Evolutionary conservation across 179 eudicot genomes (phyloP), one percentile per base, ranked within the genome.

Genomic region (Nepenthes alata): DNA sequence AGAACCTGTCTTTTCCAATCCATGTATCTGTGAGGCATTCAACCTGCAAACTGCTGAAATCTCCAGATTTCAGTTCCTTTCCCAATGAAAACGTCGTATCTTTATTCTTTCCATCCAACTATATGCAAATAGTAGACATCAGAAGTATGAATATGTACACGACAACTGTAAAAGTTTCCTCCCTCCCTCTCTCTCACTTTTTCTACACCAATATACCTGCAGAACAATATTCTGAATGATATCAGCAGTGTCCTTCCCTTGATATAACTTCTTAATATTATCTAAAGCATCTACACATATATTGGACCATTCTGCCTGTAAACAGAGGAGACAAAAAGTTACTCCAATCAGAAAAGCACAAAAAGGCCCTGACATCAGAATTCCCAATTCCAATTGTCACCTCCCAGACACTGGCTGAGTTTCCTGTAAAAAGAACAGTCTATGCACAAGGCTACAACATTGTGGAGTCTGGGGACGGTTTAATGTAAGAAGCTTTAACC

Each of bases 21-120:
- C 91, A 91, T 60, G 95, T 83, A 78, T 91, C 98, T 2, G 96
- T 91, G 60, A 91, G 88, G 73, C 96, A 91, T 66, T 91, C 98
- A 62, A 81, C 80, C 78, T 84, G 91, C 66, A 84, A 69, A 61
- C 86, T 84, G 66, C 75, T 76, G 53, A 89, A 72, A 60, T 89
- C 83, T 63, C 86, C 89, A 78, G 86, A 73, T 74, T 91, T 89
- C 41, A 91, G 71, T 70, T 70, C 89, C 74, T 83, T 84, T 55
- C 69, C 77, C 71, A 77, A 69, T 39, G 72, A 65, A 64, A 80
- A 71, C 79, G 81, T 89, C 77, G 81, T 57, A 79, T 91, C 96
- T 66, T 85, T 82, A 74, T 75, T 74, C 74, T 84, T 83, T 59
- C 89, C 88, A 58, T 80, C 72, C 64, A 84, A 61, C 96, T 89